These are phyloP conservation scores for Thyridium curvatum DNA, from an alignment of 2,329 filamentous ascomycete genomes.

Conservation along the genomic window DNA sequence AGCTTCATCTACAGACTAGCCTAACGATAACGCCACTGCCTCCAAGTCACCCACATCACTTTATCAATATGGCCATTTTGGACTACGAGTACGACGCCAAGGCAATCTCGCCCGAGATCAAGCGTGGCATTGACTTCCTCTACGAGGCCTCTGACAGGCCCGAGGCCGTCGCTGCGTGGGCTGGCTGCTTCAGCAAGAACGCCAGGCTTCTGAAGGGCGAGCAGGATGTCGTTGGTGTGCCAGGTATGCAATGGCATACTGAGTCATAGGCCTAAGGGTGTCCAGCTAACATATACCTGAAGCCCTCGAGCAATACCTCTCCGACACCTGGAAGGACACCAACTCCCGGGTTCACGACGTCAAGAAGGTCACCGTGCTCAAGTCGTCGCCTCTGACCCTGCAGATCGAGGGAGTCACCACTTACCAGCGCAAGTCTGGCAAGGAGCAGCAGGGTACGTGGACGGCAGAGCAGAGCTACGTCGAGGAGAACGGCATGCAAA, in stretches of 20 bases:
- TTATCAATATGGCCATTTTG: slow-evolving; percentile 8
- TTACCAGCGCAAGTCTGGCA: not conserved
- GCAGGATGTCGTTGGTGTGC: not conserved
- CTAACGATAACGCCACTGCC: not conserved
- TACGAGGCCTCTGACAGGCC: not conserved
- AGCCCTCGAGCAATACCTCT: not conserved
- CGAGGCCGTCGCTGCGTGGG: not conserved
- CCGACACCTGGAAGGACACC: not conserved
- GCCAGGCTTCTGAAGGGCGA: not conserved
- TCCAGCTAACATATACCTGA: not conserved
- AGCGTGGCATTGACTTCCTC: not conserved
- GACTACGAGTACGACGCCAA: slow-evolving; percentile 3
- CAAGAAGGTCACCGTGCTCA: not conserved
- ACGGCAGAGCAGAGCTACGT: slow-evolving; percentile 1
- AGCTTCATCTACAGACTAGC: not conserved
- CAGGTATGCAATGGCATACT: not conserved
- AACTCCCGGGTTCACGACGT: not conserved
- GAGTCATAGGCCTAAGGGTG: not conserved
- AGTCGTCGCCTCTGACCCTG: not conserved
- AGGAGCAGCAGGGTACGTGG: not conserved
- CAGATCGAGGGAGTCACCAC: not conserved
- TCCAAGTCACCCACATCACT: slow-evolving; percentile 6
- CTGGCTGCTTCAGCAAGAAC: not conserved
- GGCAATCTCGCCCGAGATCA: not conserved
- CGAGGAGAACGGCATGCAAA: not conserved